Base-by-base conservation (phyloP, 2,329 filamentous ascomycete genomes). In the Elsinoe ampelina region DNA sequence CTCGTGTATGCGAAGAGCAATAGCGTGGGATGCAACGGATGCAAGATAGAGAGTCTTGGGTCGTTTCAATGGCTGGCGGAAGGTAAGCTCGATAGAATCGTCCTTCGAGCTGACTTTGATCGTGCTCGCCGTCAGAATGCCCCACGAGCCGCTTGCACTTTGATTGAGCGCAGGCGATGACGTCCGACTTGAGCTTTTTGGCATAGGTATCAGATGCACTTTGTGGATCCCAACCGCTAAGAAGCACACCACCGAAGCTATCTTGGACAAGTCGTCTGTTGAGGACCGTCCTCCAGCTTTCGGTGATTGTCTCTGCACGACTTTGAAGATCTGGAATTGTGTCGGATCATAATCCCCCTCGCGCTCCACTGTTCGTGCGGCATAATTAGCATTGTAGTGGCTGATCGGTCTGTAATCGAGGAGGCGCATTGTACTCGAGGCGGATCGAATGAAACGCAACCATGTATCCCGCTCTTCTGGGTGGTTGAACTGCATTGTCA, bases 181-280 rank as follows among this genome's bases (percentile, higher is more conserved):
- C 22, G 75, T 71, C 60, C 79, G 75, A 62, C 75, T 77, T 32
- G 73, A 60, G 6, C 64, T 74, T 62, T 83, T 85, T 41, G 81
- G 77, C 32, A 85, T 66, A n/a, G 83, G 83, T 45, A 88, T 77
- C 50, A 88, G 64, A 70, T 87, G 84, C 34, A 87, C 71, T 66
- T 84, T 85, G 71, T 87, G 83, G 32, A 84, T 76, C 17, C 85
- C 85, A 65, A 88, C 77, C 5, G 80, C 84, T 60, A 88, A 75
- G 65, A 86, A 86, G 68, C 81, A 86, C 20, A 85, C 79, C 8
- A 79, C 81, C 8, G 83, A 81, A 38, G 78, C 78, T 26, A 83
- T 70, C 64, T 86, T 87, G 50, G 81, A 76, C 42, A 87, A 68
- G 62, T 87, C 84, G 58, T 87, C 85, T 13, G 80, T 79, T 6